Conservation (phyloP, 352 stramenopile genomes). For the Phytopythium helicoides region DNA sequence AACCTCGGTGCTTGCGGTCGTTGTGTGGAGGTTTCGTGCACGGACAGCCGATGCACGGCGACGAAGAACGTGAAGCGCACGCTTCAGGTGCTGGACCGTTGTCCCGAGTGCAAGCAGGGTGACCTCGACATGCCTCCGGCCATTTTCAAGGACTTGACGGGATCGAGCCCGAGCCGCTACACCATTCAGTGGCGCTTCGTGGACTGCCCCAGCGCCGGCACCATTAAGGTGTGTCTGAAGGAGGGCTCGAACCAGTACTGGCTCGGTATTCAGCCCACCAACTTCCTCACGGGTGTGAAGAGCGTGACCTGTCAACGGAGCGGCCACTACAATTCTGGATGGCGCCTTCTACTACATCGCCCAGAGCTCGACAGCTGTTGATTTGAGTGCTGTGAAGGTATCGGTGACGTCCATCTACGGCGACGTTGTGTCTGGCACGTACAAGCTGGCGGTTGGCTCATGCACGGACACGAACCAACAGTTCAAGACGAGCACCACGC, state of each 20-base stretch:
- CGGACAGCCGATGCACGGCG: slow-evolving; percentile 18
- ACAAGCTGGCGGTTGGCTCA: slow-evolving; percentile 20
- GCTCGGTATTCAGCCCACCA: slow-evolving; percentile 38
- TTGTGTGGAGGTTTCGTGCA: slow-evolving; percentile 41
- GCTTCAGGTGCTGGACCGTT: slow-evolving; percentile 31
- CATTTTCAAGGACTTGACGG: slow-evolving; percentile 30
- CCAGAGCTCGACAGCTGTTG: slow-evolving; percentile 11
- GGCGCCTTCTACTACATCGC: slow-evolving; percentile 39
- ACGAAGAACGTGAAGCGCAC: slow-evolving; percentile 14
- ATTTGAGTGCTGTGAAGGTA: slow-evolving; percentile 21
- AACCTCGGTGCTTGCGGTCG: slow-evolving; percentile 31
- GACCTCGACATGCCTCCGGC: slow-evolving; percentile 34
- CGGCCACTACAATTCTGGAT: slow-evolving; percentile 19
- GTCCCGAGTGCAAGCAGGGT: slow-evolving; percentile 33
- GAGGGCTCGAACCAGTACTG: slow-evolving; percentile 33
- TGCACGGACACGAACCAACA: slow-evolving; percentile 30
- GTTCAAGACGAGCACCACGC: slow-evolving; percentile 14
- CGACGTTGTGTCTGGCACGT: slow-evolving; percentile 24
- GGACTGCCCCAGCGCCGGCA: slow-evolving; percentile 28
- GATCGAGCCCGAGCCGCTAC: slow-evolving; percentile 23
- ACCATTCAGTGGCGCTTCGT: slow-evolving; percentile 38
- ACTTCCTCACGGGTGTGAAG: slow-evolving; percentile 29
- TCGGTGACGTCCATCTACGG: slow-evolving; percentile 25
- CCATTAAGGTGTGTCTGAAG: slow-evolving; percentile 38
- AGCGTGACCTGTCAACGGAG: slow-evolving; percentile 32